These are phyloP conservation scores for Taxillus chinensis DNA, from an alignment of 164 flowering plant species.

Conservation along the genomic window DNA sequence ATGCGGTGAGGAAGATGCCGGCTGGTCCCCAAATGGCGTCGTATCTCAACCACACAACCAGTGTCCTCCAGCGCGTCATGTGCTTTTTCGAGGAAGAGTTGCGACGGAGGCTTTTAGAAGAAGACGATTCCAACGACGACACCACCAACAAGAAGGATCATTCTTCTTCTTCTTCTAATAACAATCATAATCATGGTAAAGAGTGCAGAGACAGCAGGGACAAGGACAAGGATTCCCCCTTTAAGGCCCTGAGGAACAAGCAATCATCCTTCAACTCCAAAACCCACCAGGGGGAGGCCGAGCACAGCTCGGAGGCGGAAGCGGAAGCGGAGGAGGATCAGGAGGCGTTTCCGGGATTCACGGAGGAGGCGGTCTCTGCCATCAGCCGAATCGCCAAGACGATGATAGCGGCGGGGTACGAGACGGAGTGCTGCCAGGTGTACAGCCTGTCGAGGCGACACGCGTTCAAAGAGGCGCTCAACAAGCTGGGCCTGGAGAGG, in stretches of 20 bases:
- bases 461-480: conserved; percentile 31
- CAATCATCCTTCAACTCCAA: conserved; percentile 14
- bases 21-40: neutral
- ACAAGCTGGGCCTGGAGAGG: conserved; percentile 33
- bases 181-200: no score
- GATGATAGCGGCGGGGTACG: conserved; percentile 59
- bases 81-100: conserved; percentile 57
- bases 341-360: neutral
- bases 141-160: neutral
- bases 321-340: neutral
- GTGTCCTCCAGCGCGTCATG: conserved; percentile 48
- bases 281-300: neutral
- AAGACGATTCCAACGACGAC: conserved; percentile 1
- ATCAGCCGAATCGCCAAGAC: conserved; percentile 33
- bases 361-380: conserved; percentile 20
- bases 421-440: conserved; percentile 49
- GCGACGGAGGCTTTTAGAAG: conserved; percentile 36
- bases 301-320: conserved; percentile 20
- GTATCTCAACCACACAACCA: conserved; percentile 21
- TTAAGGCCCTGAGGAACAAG: conserved; percentile 29
- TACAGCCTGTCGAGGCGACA: conserved; percentile 35
- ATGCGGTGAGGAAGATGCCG: conserved; percentile 8
- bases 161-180: no score
- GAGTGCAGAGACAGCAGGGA: neutral
- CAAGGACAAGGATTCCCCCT: conserved; percentile 22